Conservation (phyloP, 257 asterid genomes). For the Gentiana dahurica region DNA sequence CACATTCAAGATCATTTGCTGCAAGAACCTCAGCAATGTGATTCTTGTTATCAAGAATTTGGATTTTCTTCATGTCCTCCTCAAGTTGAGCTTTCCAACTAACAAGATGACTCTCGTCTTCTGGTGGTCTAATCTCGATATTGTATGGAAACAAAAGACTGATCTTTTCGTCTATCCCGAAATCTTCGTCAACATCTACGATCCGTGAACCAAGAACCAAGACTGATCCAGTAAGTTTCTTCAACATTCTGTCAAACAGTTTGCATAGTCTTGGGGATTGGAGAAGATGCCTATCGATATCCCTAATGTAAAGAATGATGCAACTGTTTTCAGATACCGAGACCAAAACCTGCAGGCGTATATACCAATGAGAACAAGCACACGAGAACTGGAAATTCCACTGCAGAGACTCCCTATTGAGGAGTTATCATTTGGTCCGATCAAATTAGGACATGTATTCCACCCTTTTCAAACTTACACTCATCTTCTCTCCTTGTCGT, state of each 20-base stretch:
- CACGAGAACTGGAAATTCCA: too few species aligned
- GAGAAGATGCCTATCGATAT: slow-evolving; percentile 52
- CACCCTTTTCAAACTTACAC: too few species aligned
- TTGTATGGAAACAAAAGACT: slow-evolving; percentile 67
- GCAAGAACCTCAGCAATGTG: slow-evolving; percentile 80
- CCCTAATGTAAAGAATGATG: slow-evolving; percentile 68
- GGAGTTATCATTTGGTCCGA: too few species aligned
- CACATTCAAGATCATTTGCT: slow-evolving; percentile 76
- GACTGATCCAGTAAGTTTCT: slow-evolving; percentile 57
- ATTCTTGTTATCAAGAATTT: slow-evolving; percentile 58
- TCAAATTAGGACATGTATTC: too few species aligned
- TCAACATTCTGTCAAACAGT: slow-evolving; percentile 76
- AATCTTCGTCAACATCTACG: slow-evolving; percentile 35
- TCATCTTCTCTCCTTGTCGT: too few species aligned
- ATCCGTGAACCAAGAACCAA: slow-evolving; percentile 79
- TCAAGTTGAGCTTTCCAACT: slow-evolving; percentile 82
- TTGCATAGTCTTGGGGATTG: slow-evolving; percentile 42
- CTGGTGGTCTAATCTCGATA: slow-evolving; percentile 78
- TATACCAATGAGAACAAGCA: too few species aligned
- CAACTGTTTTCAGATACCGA: slow-evolving; percentile 53
- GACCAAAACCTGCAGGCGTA: slow-evolving; percentile 45
- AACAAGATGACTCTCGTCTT: slow-evolving; percentile 56
- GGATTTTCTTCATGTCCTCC: slow-evolving; percentile 84
- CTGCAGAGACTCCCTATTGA: too few species aligned
- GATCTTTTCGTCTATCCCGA: slow-evolving; percentile 51